Conservation (phyloP, 257 asterid genomes). For the Handroanthus guayacan region DNA sequence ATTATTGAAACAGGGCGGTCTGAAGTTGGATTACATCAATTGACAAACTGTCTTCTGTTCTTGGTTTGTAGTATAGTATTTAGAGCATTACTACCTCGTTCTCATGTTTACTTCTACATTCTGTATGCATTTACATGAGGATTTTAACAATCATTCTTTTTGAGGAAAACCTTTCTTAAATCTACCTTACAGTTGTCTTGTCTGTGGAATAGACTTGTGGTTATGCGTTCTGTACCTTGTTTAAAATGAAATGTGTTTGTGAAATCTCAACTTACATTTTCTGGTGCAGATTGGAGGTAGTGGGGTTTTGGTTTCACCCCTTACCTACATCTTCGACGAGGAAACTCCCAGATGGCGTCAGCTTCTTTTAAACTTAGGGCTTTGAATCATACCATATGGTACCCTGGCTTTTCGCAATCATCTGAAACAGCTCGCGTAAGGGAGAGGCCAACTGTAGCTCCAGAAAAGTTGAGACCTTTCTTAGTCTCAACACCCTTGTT, state of each 20-base stretch:
- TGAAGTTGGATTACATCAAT: background rate
- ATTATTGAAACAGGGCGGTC: slow-evolving; percentile 6
- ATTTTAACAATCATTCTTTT: background rate
- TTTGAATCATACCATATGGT: slow-evolving; percentile 35
- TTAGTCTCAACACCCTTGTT: too few relatives aligned
- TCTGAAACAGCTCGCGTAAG: background rate
- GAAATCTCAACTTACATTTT: background rate
- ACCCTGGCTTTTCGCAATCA: slow-evolving; percentile 4
- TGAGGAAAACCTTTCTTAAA: background rate
- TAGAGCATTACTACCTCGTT: background rate
- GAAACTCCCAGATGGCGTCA: slow-evolving; percentile 98
- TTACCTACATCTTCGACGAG: slow-evolving; percentile 94
- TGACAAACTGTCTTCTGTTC: background rate
- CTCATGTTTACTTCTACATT: background rate
- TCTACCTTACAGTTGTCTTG: background rate
- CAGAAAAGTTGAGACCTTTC: background rate
- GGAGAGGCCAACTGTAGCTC: background rate
- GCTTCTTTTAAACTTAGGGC: slow-evolving; percentile 74
- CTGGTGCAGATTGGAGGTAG: slow-evolving; percentile 94
- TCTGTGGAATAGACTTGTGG: background rate
- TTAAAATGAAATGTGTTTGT: background rate
- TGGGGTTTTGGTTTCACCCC: slow-evolving; percentile 90
- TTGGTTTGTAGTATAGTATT: slow-evolving; percentile 11
- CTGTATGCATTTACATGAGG: background rate
- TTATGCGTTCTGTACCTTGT: background rate